phyloP scores from a whole-genome alignment of 768 basidiomycete genomes.

The Cantharellus cinnabarinus region DNA sequence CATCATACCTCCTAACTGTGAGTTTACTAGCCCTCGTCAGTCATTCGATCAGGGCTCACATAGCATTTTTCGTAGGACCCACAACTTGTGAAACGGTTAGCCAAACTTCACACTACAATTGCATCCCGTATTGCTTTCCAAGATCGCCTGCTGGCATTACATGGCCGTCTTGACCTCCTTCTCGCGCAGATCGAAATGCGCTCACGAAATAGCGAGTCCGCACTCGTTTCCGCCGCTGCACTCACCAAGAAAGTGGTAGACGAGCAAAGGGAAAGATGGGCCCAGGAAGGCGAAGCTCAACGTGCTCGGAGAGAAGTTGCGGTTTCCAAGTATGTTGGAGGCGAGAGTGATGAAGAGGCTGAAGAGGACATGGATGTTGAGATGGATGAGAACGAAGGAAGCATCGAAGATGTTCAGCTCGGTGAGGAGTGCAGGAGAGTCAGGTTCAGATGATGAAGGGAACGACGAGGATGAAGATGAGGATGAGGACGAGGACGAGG shows the following conservation, averaged over 20 bases:
- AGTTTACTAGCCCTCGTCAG: conserved; percentile 14
- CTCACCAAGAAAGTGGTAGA: too few species aligned
- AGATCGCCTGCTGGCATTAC: conserved; percentile 64
- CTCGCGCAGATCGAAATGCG: conserved; percentile 85
- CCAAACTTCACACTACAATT: conserved; percentile 65
- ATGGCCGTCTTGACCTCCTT: conserved; percentile 82
- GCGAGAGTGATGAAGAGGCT: conserved; percentile 34
- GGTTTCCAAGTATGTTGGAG: conserved; percentile 44
- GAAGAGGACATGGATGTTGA: background rate
- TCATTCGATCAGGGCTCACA: too few species aligned
- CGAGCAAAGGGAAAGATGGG: too few species aligned
- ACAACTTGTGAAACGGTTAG: conserved; percentile 70
- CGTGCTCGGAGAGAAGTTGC: conserved; percentile 15
- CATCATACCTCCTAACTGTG: conserved; percentile 87
- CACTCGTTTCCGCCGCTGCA: conserved; percentile 14
- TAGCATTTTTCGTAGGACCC: conserved; percentile 42
- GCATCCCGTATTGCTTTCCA: conserved; percentile 63
- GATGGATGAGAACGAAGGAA: background rate
- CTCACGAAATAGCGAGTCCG: conserved; percentile 29
- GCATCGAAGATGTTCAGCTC: conserved; percentile 11
- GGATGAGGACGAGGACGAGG: conserved; percentile 28
- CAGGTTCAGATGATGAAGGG: conserved; percentile 11
- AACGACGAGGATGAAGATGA: conserved; percentile 21
- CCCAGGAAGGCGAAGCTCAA: conserved; percentile 14
- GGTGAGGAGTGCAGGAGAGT: conserved; percentile 11